These are phyloP conservation scores for Oropetium thomaeum DNA, from an alignment of 176 grass and related monocot genomes.

Conservation along the genomic window DNA sequence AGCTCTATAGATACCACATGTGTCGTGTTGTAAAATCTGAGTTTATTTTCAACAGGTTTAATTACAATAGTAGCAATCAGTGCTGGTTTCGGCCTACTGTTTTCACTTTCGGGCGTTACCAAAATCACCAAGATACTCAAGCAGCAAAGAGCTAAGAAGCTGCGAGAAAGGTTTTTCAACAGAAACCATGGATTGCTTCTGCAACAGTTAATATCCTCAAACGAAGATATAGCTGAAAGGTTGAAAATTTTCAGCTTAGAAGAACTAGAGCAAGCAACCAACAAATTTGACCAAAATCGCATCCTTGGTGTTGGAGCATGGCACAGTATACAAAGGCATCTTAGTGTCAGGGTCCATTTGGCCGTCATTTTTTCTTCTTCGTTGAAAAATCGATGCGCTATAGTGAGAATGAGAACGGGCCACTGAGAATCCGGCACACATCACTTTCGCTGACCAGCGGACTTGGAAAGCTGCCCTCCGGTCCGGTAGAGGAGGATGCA, in stretches of 20 bases:
- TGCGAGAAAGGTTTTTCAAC: slow-evolving; percentile 38
- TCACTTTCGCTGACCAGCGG: too few species aligned
- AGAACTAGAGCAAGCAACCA: slow-evolving; percentile 44
- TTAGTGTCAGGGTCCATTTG: too few species aligned
- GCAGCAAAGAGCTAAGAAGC: slow-evolving; percentile 5
- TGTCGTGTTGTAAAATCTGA: not conserved
- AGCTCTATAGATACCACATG: too few species aligned
- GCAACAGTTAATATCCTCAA: slow-evolving; percentile 42
- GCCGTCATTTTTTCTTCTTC: too few species aligned
- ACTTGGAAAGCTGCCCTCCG: too few species aligned
- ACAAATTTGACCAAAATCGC: slow-evolving; percentile 46
- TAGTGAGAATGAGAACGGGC: too few species aligned
- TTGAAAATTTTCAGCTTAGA: slow-evolving; percentile 48
- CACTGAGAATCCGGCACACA: too few species aligned
- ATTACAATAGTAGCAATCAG: slow-evolving; percentile 36
- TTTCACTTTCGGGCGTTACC: slow-evolving; percentile 12
- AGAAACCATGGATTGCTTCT: slow-evolving; percentile 50
- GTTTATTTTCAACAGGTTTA: slow-evolving; percentile 19
- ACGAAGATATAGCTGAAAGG: slow-evolving; percentile 36
- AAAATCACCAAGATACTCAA: slow-evolving; percentile 31
- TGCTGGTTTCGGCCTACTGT: slow-evolving; percentile 27
- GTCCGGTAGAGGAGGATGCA: too few species aligned
- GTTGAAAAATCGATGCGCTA: too few species aligned
- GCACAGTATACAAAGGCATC: too few species aligned
- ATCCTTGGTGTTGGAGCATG: slow-evolving; percentile 41